Evolutionary conservation across 495 filamentous ascomycete species (phyloP).

Genomic region (Cudoniella acicularis): DNA sequence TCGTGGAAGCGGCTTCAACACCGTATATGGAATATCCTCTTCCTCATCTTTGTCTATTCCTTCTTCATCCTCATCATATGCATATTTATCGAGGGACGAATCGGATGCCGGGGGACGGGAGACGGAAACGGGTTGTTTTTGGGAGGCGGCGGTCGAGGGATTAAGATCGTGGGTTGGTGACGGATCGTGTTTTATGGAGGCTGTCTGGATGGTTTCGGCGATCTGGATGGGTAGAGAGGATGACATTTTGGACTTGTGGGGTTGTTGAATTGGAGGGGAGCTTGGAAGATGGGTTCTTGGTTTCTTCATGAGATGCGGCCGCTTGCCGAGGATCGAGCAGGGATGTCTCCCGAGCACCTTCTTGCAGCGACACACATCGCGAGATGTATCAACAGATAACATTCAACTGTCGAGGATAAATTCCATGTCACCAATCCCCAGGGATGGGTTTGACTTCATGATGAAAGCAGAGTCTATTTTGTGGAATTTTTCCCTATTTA

Average conservation of each 20-base stretch:
- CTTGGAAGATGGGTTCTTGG: neutral
- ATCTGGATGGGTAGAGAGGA: slow-evolving; percentile 52
- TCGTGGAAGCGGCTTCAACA: slow-evolving; percentile 51
- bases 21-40: slow-evolving; percentile 52
- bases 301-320: neutral
- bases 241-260: slow-evolving; percentile 9
- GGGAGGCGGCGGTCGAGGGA: slow-evolving; percentile 67
- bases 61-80: slow-evolving; percentile 30
- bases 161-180: slow-evolving; percentile 73
- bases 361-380: too few relatives aligned
- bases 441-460: too few relatives aligned
- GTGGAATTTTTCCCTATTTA: too few relatives aligned
- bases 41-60: slow-evolving; percentile 35
- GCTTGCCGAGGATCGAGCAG: neutral
- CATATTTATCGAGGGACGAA: slow-evolving; percentile 18
- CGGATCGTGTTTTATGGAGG: slow-evolving; percentile 66
- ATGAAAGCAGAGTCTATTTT: too few relatives aligned
- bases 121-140: slow-evolving; percentile 43
- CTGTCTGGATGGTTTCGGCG: slow-evolving; percentile 74
- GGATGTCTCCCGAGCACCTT: too few relatives aligned
- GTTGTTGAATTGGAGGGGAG: neutral
- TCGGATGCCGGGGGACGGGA: slow-evolving; percentile 18
- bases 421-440: too few relatives aligned
- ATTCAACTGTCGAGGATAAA: too few relatives aligned
- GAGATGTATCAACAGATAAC: too few relatives aligned